A percentile compares a stretch with the other conserved stretches of the same genome.
phyloP scores from a whole-genome alignment of 352 stramenopile genomes.

The Phytophthora vignae region DNA sequence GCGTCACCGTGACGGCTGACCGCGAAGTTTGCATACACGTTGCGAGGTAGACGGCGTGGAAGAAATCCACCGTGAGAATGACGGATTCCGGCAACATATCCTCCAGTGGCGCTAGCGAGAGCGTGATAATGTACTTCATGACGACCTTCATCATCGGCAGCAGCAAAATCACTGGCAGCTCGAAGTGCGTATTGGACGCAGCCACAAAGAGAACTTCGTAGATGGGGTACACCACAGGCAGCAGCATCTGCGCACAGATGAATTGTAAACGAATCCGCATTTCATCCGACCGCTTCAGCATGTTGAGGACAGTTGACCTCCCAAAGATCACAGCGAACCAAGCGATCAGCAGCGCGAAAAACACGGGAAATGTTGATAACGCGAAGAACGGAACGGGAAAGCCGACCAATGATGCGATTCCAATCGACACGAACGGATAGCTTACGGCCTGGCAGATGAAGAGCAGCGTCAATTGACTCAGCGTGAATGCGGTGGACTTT shows the following conservation, averaged over 20 bases:
- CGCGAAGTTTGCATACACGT: slow-evolving; percentile 24
- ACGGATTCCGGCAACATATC: slow-evolving; percentile 26
- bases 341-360: slow-evolving; percentile 10
- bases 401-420: slow-evolving; percentile 16
- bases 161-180: slow-evolving; percentile 21
- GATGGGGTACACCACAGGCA: slow-evolving; percentile 25
- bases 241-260: slow-evolving; percentile 23
- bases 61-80: slow-evolving; percentile 28
- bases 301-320: not conserved
- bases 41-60: slow-evolving; percentile 27
- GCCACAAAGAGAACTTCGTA: slow-evolving; percentile 24
- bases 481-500: not conserved
- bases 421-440: slow-evolving; percentile 17
- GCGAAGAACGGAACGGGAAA: slow-evolving; percentile 28
- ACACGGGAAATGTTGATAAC: slow-evolving; percentile 24
- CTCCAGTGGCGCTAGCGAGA: not conserved
- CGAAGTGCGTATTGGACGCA: slow-evolving; percentile 10
- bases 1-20: not conserved
- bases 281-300: slow-evolving; percentile 2
- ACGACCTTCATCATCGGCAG: slow-evolving; percentile 23
- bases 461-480: not conserved
- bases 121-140: slow-evolving; percentile 24
- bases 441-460: slow-evolving; percentile 16
- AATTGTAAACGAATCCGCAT: slow-evolving; percentile 6
- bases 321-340: slow-evolving; percentile 19